Base-by-base conservation (phyloP, 352 stramenopile genomes). In the Pythium periplocum region DNA sequence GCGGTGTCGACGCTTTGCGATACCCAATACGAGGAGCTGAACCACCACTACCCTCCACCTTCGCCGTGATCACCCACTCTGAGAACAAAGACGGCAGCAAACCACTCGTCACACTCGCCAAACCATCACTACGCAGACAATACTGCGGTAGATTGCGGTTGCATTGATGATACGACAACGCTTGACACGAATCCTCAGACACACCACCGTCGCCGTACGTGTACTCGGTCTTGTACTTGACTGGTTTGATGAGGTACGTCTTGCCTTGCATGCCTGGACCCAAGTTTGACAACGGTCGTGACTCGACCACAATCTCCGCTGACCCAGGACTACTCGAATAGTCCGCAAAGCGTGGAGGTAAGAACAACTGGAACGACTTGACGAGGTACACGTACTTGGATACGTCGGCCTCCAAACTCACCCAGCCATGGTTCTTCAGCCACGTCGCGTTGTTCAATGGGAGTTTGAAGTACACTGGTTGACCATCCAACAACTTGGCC, bases 231-330 rank as follows among this genome's bases (percentile, higher is more conserved):
- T 12, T 17, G 37, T 52, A 57, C 5, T 26, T 33, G 33, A 48
- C 43, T 35, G 51, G 51, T 12, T 39, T 41, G 36, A 57, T 57
- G 11, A 52, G 44, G 37, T 40, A 57, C 26, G 34, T 39, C 37
- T 57, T 57, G 44, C 51, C 51, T n/a, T 51, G 9, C 39, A 57
- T 26, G 2, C 12, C 51, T 48, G 51, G 51, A n/a, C 51, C 51
- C n/a, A 57, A 10, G 12, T 51, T 33, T 11, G 51, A 57, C 6
- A 36, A 12, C 38, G 38, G 51, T 10, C 44, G 44, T 4, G 51
- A 57, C 26, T 49, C 35, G 38, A 57, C 38, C 17, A 51, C 40
- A 32, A 45, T 51, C 32, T 49, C 41, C 6, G 38, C 37, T 11
- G 44, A 34, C n/a, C 11, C 33, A 30, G 39, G 10, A 12, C 17